These are phyloP conservation scores for Tetrastigma voinierianum DNA, from an alignment of 164 flowering plant species.

Conservation along the genomic window DNA sequence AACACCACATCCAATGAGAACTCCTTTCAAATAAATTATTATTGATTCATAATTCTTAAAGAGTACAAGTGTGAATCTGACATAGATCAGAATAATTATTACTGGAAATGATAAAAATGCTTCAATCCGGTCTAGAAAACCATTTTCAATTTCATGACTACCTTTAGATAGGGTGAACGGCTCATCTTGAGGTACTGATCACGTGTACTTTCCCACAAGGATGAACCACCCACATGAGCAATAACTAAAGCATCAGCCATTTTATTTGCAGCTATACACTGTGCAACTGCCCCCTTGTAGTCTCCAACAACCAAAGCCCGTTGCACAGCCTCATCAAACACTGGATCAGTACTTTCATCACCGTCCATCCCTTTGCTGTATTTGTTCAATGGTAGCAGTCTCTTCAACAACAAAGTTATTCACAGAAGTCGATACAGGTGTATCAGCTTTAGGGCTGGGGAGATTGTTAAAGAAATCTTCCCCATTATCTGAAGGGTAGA, in stretches of 20 bases:
- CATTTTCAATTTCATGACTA: conserved; percentile 17
- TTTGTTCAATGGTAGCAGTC: conserved; percentile 35
- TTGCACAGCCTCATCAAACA: conserved; percentile 74
- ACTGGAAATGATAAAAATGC: neutral
- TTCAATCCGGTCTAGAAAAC: neutral
- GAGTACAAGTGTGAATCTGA: no score
- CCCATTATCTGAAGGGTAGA: conserved; percentile 62
- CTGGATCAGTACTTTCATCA: conserved; percentile 53
- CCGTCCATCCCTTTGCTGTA: conserved; percentile 35
- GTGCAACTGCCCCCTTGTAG: conserved; percentile 88
- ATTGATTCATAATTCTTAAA: no score
- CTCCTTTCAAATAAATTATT: no score
- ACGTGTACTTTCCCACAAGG: conserved; percentile 91
- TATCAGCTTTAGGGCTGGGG: conserved; percentile 88
- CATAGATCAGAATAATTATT: no score
- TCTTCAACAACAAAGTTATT: conserved; percentile 35
- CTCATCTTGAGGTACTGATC: conserved; percentile 75
- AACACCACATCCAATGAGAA: no score
- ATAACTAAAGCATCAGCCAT: conserved; percentile 98
- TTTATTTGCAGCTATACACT: conserved; percentile 74
- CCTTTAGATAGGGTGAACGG: conserved; percentile 79
- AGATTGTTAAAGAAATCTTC: conserved; percentile 98
- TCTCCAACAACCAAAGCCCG: conserved; percentile 94
- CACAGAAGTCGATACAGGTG: conserved; percentile 49
- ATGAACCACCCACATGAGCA: conserved; percentile 83